Base-by-base conservation (phyloP, 1,284 basidiomycete genomes). In the Cutaneotrichosporon mucoides region DNA sequence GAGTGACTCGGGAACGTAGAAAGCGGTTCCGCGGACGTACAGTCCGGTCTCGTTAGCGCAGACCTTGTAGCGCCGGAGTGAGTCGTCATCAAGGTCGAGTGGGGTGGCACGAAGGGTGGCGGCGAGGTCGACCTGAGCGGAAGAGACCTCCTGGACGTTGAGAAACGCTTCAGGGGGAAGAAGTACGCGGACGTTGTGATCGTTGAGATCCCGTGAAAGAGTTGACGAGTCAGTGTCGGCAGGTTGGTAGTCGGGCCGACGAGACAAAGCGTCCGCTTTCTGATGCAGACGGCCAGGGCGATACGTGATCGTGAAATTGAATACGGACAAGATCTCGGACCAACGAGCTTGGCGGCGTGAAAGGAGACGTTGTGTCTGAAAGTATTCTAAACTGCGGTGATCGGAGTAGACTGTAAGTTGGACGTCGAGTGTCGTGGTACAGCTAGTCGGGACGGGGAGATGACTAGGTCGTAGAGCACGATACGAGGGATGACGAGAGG, bases 301-400 rank as follows among this genome's bases (percentile, higher is more conserved):
- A 55, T 82, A 79, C 1, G 68, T 53, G 3, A 83, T 66, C 0
- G 36, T 55, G 60, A 80, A 80, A 46, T 81, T 62, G 59, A 72
- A 82, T 9, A 75, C 48, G 0, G 72, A 53, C 0, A 83, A 62
- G 15, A 69, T 60, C 0, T 73, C 47, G 0, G 66, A 61, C 82
- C 80, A 84, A 1, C 76, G 64, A 0, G 76, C 79, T 66, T 84
- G 80, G 9, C 75, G 55, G 0, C 69, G 60, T 37, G 73, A 81
- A 0, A 83, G 68, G 4, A 77, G 70, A 34, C 79, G 69, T 6
- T 62, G 45, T 0, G 76, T 61, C 13, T 62, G 52, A 68, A 79
- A 83, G 54, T 81, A 82, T 11, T 70, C 68, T 0, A 84, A 75
- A 59, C 83, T 83, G 34, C 77, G 72, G 61, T 84, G 82, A 63